Evolutionary conservation across 768 basidiomycete genomes (phyloP), one percentile per base, ranked within the genome.

Genomic region (Russula compacta): DNA sequence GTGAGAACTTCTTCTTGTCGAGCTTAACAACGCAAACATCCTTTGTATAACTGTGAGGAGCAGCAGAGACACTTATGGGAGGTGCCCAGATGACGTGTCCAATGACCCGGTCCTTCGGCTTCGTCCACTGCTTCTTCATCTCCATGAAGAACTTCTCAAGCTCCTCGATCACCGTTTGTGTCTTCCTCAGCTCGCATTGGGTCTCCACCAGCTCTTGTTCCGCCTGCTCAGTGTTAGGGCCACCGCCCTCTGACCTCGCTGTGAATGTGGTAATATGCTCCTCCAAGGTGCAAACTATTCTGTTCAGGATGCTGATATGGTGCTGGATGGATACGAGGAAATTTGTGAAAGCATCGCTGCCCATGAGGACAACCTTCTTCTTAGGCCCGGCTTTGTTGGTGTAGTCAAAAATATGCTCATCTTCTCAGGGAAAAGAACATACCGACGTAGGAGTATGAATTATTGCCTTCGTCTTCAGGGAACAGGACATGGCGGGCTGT

Each of bases 401-500:
- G 36, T 24, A 24, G 19, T 52, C 36, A 52, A 11, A 52, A 39
- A 21, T 39, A 10, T 12, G 36, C 36, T n/a, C 51, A 52, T 52
- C 36, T 52, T 52, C 36, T 52, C 15, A 6, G 6, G 36, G 36
- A 38, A 52, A 52, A 4, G 19, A 38, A 52, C 36, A 3, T 52
- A 52, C 36, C 1, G 11, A 14, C 10, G 49, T 35, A 35, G 17
- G 17, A 6, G 32, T 50, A 50, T 0, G 8, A 9, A 10, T n/a
- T 17, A 35, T 50, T 50, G 17, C 49, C 49, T 35, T 50, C 17
- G 17, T 35, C n/a, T 10, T 3, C 9, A n/a, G 33, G 49, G 49
- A 50, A 50, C 17, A 50, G 49, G 33, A 50, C 64, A 53, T 77
- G 76, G 40, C 73, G 73, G 36, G 63, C 69, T 2, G 74, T 77